phyloP scores from a whole-genome alignment of 208 protist species.

The Trypanosoma grayi region DNA sequence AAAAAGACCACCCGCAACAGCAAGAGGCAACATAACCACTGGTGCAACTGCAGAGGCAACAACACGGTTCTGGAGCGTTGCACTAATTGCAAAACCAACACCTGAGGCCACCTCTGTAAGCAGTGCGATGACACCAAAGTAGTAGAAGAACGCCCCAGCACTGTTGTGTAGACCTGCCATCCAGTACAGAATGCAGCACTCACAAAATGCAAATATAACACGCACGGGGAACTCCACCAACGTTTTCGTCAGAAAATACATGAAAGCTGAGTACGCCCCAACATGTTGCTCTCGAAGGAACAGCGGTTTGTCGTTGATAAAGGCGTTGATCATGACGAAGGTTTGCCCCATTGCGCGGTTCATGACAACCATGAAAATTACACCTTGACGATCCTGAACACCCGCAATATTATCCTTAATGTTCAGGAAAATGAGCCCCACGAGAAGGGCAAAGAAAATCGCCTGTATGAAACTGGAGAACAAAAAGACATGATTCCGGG shows the following conservation, averaged over 20 bases:
- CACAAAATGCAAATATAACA: constrained; percentile 38
- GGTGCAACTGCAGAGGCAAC: constrained; percentile 49
- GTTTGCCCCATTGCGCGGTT: constrained; percentile 55
- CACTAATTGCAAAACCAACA: constrained; percentile 58
- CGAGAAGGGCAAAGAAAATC: constrained; percentile 58
- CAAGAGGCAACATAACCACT: constrained; percentile 60
- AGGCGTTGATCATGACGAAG: constrained; percentile 58
- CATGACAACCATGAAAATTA: constrained; percentile 70
- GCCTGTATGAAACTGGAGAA: constrained; percentile 43
- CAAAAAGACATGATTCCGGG: constrained; percentile 43
- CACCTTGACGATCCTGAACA: constrained; percentile 55
- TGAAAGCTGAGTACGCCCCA: constrained; percentile 57
- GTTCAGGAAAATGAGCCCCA: constrained; percentile 75
- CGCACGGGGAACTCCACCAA: constrained; percentile 57
- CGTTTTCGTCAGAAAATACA: constrained; percentile 44
- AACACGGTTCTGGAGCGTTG: constrained; percentile 30
- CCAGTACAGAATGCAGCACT: constrained; percentile 63
- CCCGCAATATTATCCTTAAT: constrained; percentile 44
- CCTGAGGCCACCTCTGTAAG: constrained; percentile 47
- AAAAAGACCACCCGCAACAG: constrained; percentile 59
- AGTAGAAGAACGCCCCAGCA: constrained; percentile 60
- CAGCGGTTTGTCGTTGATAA: constrained; percentile 40
- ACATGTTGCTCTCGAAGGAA: constrained; percentile 69
- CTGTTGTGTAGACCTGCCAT: constrained; percentile 40
- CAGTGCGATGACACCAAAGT: constrained; percentile 42